Percentiles rank a stretch among this genome's conserved stretches.
These are phyloP conservation scores for Mycena chlorophos DNA, from an alignment of 768 basidiomycete genomes.

Conservation along the genomic window DNA sequence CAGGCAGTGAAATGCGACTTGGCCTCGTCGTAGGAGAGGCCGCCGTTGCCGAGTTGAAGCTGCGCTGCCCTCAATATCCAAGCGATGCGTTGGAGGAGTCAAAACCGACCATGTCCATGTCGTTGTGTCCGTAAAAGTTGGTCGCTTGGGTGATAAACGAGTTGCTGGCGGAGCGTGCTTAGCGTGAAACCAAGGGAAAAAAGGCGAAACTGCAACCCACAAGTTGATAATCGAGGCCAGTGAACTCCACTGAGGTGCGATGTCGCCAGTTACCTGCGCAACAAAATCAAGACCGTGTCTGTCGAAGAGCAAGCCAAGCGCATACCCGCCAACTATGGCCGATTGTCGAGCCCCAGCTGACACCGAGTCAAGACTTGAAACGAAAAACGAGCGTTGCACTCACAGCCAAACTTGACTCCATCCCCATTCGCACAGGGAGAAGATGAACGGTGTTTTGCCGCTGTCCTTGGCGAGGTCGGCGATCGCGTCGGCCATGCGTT, in stretches of 20 bases:
- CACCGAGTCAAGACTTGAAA: background rate
- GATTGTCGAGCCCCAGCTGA: slow-evolving; percentile 53
- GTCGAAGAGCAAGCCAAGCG: background rate
- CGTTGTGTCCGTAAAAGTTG: slow-evolving; percentile 67
- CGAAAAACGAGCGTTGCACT: slow-evolving; percentile 11
- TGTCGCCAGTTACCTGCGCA: slow-evolving; percentile 52
- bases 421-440: slow-evolving; percentile 68
- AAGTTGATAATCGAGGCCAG: slow-evolving; percentile 60
- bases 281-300: slow-evolving; percentile 2
- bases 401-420: slow-evolving; percentile 59
- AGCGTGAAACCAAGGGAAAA: background rate
- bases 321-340: slow-evolving; percentile 70
- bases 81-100: background rate
- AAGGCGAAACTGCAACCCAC: slow-evolving; percentile 30
- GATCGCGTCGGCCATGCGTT: slow-evolving; percentile 64
- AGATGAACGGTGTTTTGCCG: slow-evolving; percentile 49
- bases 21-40: slow-evolving; percentile 57
- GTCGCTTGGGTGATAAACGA: slow-evolving; percentile 66
- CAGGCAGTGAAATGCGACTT: slow-evolving; percentile 75
- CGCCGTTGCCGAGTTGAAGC: slow-evolving; percentile 69
- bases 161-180: slow-evolving; percentile 43
- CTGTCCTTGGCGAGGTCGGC: slow-evolving; percentile 45
- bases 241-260: slow-evolving; percentile 53
- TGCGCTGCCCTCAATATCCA: slow-evolving; percentile 26
- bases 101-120: slow-evolving; percentile 60